A percentile compares a stretch with the other conserved stretches of the same genome.
Conservation (phyloP, 495 filamentous ascomycete genomes). For the Cercophora newfieldiana region DNA sequence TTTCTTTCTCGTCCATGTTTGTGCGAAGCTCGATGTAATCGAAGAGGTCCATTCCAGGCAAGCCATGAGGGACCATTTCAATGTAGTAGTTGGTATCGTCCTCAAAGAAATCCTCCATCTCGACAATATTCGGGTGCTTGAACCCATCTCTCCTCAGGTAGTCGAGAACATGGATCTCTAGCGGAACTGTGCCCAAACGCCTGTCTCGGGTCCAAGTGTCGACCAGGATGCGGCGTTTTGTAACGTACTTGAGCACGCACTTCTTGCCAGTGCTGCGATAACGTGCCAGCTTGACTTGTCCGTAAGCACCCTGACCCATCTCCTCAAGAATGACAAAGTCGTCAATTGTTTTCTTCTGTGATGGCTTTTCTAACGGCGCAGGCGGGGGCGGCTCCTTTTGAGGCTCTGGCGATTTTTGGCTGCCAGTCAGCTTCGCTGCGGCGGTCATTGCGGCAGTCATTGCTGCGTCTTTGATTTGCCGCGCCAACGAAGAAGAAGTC, state of each 20-base stretch:
- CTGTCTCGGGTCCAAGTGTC: slow-evolving; percentile 98
- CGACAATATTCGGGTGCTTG: slow-evolving; percentile 93
- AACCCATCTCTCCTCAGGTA: slow-evolving; percentile 85
- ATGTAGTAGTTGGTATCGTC: slow-evolving; percentile 99
- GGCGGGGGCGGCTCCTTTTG: slow-evolving; percentile 37
- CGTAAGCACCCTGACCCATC: slow-evolving; percentile 98
- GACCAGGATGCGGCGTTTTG: slow-evolving; percentile 93
- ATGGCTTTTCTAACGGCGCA: slow-evolving; percentile 25
- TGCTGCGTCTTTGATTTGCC: slow-evolving; percentile 73
- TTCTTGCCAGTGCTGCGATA: slow-evolving; percentile 81
- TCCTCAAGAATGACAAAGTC: slow-evolving; percentile 95
- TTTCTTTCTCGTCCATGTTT: slow-evolving; percentile 95
- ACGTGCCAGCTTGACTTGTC: slow-evolving; percentile 93
- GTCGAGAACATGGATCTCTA: slow-evolving; percentile 97
- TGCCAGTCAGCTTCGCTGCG: slow-evolving; percentile 48
- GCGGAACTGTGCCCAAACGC: slow-evolving; percentile 89
- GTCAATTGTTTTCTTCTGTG: slow-evolving; percentile 73
- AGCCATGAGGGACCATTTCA: slow-evolving; percentile 93
- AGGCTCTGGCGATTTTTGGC: slow-evolving; percentile 28
- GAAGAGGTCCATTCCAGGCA: slow-evolving; percentile 98
- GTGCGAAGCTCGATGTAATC: slow-evolving; percentile 97
- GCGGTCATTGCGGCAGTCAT: slow-evolving; percentile 53
- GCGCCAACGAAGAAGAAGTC: slow-evolving; percentile 65
- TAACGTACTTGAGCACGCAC: slow-evolving; percentile 96
- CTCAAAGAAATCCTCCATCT: slow-evolving; percentile 99